Evolutionary conservation across 345 rosid genomes (phyloP).

Genomic region (Gossypium longicalyx): DNA sequence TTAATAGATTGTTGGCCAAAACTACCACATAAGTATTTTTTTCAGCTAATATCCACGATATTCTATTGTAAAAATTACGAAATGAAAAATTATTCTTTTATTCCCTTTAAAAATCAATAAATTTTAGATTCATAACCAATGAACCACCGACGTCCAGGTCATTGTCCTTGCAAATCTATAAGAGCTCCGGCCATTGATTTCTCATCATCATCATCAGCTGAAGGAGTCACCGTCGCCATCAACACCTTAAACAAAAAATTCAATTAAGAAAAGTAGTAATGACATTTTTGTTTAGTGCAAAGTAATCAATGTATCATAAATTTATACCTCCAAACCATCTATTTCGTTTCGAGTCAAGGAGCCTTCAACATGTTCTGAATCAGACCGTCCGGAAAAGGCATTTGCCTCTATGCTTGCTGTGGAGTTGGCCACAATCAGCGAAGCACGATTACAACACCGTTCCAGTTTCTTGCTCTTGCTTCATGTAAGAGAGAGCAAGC

Average conservation of each 20-base stretch:
- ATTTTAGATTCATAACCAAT: no score
- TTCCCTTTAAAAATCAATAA: no score
- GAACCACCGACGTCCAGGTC: no score
- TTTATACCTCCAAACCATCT: conserved; percentile 54
- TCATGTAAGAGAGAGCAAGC: conserved; percentile 25
- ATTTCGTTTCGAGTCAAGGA: conserved; percentile 44
- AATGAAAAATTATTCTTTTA: no score
- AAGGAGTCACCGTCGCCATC: no score
- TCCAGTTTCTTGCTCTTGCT: conserved; percentile 12
- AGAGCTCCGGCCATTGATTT: no score
- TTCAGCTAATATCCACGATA: no score
- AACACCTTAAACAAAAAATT: background rate
- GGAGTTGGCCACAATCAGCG: conserved; percentile 37
- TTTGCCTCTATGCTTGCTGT: conserved; percentile 16
- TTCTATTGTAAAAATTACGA: no score
- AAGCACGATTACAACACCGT: conserved; percentile 13
- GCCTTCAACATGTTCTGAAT: conserved; percentile 35
- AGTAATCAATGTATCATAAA: background rate
- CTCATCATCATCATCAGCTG: no score
- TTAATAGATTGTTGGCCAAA: no score
- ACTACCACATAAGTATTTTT: no score
- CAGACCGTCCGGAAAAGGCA: conserved; percentile 69
- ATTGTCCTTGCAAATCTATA: no score
- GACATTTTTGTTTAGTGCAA: background rate
- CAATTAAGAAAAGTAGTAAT: background rate